A percentile compares a stretch with the other conserved stretches of the same genome.
Evolutionary conservation across 495 filamentous ascomycete species (phyloP).

Genomic region (Hypoxylon lenormandii): DNA sequence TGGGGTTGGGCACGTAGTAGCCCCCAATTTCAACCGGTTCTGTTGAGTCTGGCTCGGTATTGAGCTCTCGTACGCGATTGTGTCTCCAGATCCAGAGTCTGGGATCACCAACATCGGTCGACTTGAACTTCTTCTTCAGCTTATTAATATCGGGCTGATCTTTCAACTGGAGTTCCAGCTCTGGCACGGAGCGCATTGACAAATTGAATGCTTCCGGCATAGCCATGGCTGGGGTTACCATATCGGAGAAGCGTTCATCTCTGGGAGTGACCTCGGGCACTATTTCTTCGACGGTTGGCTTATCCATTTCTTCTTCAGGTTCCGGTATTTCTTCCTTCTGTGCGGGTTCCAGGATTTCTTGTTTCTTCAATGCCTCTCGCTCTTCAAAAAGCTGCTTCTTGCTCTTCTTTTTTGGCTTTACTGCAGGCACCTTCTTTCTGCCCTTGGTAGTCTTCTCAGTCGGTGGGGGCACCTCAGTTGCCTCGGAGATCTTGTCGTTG

Average conservation of each 20-base stretch:
- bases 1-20: slow-evolving; percentile 87
- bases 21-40: slow-evolving; percentile 74
- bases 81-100: slow-evolving; percentile 89
- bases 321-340: slow-evolving; percentile 52
- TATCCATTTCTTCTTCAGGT: slow-evolving; percentile 32
- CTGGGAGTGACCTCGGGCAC: slow-evolving; percentile 26
- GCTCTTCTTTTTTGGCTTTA: slow-evolving; percentile 73
- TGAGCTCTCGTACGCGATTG: slow-evolving; percentile 87
- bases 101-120: slow-evolving; percentile 71
- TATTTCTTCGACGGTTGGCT: slow-evolving; percentile 29
- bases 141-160: slow-evolving; percentile 83
- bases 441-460: slow-evolving; percentile 44
- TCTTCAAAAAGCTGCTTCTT: slow-evolving; percentile 81
- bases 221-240: slow-evolving; percentile 46
- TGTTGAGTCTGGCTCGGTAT: slow-evolving; percentile 59
- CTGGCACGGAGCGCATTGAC: slow-evolving; percentile 38
- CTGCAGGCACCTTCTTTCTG: slow-evolving; percentile 57
- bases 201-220: slow-evolving; percentile 42
- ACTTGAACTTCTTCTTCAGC: slow-evolving; percentile 79
- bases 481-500: slow-evolving; percentile 55
- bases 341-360: slow-evolving; percentile 48
- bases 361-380: slow-evolving; percentile 69
- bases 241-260: slow-evolving; percentile 50
- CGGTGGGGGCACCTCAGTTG: slow-evolving; percentile 34
- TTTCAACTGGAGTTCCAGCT: slow-evolving; percentile 65